phyloP scores from a whole-genome alignment of 768 basidiomycete genomes.

The Gyrodon lividus region DNA sequence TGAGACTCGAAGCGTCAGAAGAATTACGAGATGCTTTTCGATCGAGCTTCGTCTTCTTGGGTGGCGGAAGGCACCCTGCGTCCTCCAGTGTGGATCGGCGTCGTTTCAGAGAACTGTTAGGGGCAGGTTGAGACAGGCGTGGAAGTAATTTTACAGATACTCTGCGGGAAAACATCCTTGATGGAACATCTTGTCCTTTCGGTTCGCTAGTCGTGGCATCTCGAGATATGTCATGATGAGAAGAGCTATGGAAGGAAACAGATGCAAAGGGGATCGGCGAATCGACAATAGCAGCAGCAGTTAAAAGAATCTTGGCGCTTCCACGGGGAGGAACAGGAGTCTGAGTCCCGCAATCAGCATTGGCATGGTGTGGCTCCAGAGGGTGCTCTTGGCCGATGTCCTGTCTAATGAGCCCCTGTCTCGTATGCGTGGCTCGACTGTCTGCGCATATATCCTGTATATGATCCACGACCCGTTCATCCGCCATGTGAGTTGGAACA shows the following conservation, averaged over 20 bases:
- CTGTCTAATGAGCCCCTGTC: neutral
- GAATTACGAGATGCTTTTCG: neutral
- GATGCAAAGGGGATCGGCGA: neutral
- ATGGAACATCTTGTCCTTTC: neutral
- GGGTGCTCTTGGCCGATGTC: neutral
- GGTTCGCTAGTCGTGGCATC: neutral
- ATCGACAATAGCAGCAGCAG: neutral
- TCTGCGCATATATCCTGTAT: slow-evolving; percentile 12
- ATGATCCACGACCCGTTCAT: neutral
- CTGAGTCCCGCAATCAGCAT: neutral
- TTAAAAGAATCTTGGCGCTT: neutral
- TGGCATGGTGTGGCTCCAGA: neutral
- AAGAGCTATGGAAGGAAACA: neutral
- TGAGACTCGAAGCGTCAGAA: neutral
- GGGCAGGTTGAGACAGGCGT: neutral
- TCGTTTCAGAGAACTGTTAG: slow-evolving; percentile 11
- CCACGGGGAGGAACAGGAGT: neutral
- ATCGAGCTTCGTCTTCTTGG: slow-evolving; percentile 22
- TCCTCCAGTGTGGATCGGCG: slow-evolving; percentile 4
- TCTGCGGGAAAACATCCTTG: neutral
- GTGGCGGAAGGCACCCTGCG: neutral
- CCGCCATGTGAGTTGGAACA: neutral
- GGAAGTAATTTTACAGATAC: neutral
- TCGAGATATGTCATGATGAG: neutral
- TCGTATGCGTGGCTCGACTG: neutral